phyloP scores from a whole-genome alignment of 179 eudicot species.

The Amaranthus tricolor region DNA sequence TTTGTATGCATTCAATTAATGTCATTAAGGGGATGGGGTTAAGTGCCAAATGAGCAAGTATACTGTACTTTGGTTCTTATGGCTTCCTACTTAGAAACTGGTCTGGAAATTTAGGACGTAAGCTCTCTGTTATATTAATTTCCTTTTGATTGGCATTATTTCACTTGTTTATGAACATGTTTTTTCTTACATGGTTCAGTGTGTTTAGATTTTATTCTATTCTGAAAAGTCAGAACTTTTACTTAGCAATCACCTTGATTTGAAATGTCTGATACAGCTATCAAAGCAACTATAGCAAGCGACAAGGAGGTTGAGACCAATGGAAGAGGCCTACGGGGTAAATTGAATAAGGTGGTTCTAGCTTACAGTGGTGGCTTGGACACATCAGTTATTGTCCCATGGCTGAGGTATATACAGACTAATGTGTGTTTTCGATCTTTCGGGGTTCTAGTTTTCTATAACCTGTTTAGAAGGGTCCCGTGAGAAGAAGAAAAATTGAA shows the following conservation, averaged over 20 bases:
- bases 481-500: neutral
- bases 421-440: neutral
- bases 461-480: neutral
- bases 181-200: neutral
- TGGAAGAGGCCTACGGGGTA: conserved; percentile 53
- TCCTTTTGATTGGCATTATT: neutral
- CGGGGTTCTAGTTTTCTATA: neutral
- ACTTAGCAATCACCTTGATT: conserved; percentile 6
- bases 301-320: conserved; percentile 47
- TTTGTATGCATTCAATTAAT: neutral
- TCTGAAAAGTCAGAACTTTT: neutral
- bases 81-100: neutral
- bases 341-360: conserved; percentile 87
- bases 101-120: neutral
- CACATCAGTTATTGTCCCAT: conserved; percentile 97
- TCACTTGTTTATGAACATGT: conserved; percentile 1
- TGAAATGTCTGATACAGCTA: conserved; percentile 36
- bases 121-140: neutral
- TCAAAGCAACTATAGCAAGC: conserved; percentile 57
- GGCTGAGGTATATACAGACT: conserved; percentile 62
- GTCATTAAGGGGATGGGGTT: neutral
- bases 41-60: neutral
- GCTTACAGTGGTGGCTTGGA: conserved; percentile 99
- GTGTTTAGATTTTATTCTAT: neutral
- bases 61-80: too few relatives aligned